Percentiles rank a stretch among this genome's conserved stretches.
Evolutionary conservation across 2,329 filamentous ascomycete species (phyloP).

Genomic region (Grosmannia serpens): DNA sequence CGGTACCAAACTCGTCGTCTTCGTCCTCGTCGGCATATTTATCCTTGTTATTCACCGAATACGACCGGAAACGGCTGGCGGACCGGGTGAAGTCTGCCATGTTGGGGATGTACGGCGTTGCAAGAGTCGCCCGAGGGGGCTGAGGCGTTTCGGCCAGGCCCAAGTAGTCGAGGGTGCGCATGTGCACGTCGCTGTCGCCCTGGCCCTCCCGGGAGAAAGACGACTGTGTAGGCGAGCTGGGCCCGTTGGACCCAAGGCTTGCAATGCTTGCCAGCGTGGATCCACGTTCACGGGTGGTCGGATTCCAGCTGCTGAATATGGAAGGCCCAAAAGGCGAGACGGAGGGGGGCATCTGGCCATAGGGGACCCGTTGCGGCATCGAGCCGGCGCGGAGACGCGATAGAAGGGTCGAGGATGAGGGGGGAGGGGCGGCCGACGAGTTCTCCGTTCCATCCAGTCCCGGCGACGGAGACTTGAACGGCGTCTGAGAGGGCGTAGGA

Average conservation of each 20-base stretch:
- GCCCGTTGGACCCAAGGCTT: slow-evolving; percentile 83
- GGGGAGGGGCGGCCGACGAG: slow-evolving; percentile 7
- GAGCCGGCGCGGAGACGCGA: slow-evolving; percentile 85
- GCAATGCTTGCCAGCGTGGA: slow-evolving; percentile 73
- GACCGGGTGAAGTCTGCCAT: slow-evolving; percentile 66
- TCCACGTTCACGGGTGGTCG: slow-evolving; percentile 62
- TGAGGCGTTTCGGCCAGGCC: slow-evolving; percentile 91
- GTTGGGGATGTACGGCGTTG: slow-evolving; percentile 64
- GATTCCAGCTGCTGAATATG: slow-evolving; percentile 82
- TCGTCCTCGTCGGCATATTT: slow-evolving; percentile 81
- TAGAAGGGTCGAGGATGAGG: slow-evolving; percentile 58
- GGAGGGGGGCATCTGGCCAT: slow-evolving; percentile 38
- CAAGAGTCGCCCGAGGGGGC: slow-evolving; percentile 60
- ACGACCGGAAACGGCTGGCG: slow-evolving; percentile 83
- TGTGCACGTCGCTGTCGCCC: slow-evolving; percentile 74
- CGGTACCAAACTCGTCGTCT: slow-evolving; percentile 55
- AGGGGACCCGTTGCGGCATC: slow-evolving; percentile 78
- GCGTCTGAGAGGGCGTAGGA: slow-evolving; percentile 75
- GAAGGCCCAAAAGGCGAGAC: slow-evolving; percentile 73
- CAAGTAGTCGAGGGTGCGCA: slow-evolving; percentile 89
- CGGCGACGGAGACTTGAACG: slow-evolving; percentile 61
- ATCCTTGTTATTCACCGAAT: slow-evolving; percentile 97
- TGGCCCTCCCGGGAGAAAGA: slow-evolving; percentile 76
- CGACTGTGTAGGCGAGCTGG: slow-evolving; percentile 76
- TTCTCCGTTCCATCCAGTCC: slow-evolving; percentile 35